Base-by-base conservation (phyloP, 495 filamentous ascomycete genomes). In the Aspergillus sclerotiicarbonarius region DNA sequence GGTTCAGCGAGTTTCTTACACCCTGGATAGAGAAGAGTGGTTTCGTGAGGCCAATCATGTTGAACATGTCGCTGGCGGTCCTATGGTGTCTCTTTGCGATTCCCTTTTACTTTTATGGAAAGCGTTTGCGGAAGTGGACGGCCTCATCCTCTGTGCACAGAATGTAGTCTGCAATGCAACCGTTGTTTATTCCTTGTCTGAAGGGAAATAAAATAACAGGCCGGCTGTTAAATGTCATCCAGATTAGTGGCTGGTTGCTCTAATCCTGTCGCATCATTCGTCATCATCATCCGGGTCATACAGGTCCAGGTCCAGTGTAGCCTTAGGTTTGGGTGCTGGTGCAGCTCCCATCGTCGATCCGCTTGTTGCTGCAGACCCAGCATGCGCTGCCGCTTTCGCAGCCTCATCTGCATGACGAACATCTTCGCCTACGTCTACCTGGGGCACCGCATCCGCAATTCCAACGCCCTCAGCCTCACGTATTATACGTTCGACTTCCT, bases 51-150 rank as follows among this genome's bases (percentile, higher is more conserved):
- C 12, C 43, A 8, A 18, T 18, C n/a, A n/a, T 45, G 13, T 20
- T 45, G 16, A n/a, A 45, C 43, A 45, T 45, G 43, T 8, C n/a
- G 43, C 62, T 87, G 70, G 71, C 75, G 19, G 71, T 73, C 15
- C 61, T 84, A 20, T 86, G 75, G 69, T 82, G 77, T 68, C 69
- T 77, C 16, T 81, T 71, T 58, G 81, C 76, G 4, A 72, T 84
- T 21, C 60, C 82, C 13, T 84, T 84, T 63, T 86, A 79, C 62
- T 79, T 71, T 55, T 78, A 75, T 54, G 83, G 82, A 4, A 87
- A 87, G 75, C 77, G 65, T 8, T 79, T 84, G 57, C 63, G 83
- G 48, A 75, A 74, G 57, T 82, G 76, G 78, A 82, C 76, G 2
- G 80, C 70, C 59, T 77, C 82, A 53, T 80, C 75, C 18, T 76